Percentiles rank a stretch among this genome's conserved stretches.
Evolutionary conservation across 1,284 basidiomycete species (phyloP).

Genomic region (Phaffia rhodozyma): DNA sequence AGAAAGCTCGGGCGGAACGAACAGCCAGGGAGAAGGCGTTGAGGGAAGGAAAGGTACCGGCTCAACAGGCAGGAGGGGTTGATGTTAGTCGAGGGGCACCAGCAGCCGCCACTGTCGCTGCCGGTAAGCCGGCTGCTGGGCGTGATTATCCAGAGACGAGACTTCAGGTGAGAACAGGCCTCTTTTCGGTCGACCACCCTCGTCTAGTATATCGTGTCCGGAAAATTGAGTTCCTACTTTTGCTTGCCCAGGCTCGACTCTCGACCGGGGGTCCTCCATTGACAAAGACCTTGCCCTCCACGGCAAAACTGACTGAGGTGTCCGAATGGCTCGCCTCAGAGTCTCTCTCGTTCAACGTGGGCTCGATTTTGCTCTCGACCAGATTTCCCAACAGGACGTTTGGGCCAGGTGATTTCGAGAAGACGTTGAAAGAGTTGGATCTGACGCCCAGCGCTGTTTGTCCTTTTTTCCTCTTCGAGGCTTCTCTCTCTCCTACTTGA

Average conservation of each 20-base stretch:
- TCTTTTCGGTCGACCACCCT: not conserved
- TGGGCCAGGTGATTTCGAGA: conserved; percentile 30
- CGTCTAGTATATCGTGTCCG: not conserved
- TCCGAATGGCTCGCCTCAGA: conserved; percentile 76
- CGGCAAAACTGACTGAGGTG: conserved; percentile 57
- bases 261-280: conserved; percentile 65
- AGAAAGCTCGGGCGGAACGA: conserved; percentile 73
- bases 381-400: conserved; percentile 56
- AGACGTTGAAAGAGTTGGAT: conserved; percentile 34
- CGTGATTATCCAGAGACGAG: conserved; percentile 66
- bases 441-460: conserved; percentile 35
- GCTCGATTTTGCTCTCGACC: conserved; percentile 59
- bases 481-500: no score
- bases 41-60: conserved; percentile 50
- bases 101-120: conserved; percentile 31
- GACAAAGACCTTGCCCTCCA: conserved; percentile 69
- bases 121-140: conserved; percentile 36
- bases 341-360: conserved; percentile 52
- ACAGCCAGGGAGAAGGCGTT: conserved; percentile 75
- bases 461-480: not conserved
- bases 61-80: conserved; percentile 33
- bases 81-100: conserved; percentile 22
- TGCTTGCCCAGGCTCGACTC: conserved; percentile 51
- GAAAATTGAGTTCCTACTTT: not conserved
- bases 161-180: conserved; percentile 40